A percentile compares a stretch with the other conserved stretches of the same genome.
Conservation (phyloP, 768 basidiomycete genomes). For the Mycena haematopus region DNA sequence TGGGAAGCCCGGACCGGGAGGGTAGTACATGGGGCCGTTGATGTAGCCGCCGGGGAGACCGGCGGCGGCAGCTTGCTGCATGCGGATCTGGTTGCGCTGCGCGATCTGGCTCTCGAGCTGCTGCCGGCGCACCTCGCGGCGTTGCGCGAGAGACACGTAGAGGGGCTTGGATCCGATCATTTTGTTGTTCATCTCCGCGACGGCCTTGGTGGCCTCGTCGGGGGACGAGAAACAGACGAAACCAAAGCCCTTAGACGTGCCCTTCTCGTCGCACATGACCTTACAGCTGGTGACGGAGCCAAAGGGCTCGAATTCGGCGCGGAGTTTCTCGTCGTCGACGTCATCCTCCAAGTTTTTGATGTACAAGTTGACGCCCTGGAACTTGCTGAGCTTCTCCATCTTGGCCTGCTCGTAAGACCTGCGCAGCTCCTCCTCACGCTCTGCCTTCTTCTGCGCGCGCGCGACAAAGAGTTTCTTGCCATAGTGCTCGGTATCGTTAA, state of each 20-base stretch:
- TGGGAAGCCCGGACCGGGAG: slow-evolving; percentile 81
- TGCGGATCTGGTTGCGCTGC: slow-evolving; percentile 95
- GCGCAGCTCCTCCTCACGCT: slow-evolving; percentile 96
- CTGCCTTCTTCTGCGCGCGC: slow-evolving; percentile 97
- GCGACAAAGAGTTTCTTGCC: slow-evolving; percentile 94
- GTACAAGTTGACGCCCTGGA: slow-evolving; percentile 98
- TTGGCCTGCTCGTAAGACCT: slow-evolving; percentile 93
- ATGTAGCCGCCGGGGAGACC: slow-evolving; percentile 85
- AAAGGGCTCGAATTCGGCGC: slow-evolving; percentile 94
- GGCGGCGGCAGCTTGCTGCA: slow-evolving; percentile 93
- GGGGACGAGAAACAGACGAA: slow-evolving; percentile 99
- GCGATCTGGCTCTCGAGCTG: slow-evolving; percentile 99
- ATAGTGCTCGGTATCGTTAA: slow-evolving; percentile 84
- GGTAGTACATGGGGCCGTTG: slow-evolving; percentile 87
- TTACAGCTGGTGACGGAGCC: slow-evolving; percentile 98
- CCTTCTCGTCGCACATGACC: slow-evolving; percentile 98
- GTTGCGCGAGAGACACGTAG: slow-evolving; percentile 98
- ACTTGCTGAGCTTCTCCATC: slow-evolving; percentile 97
- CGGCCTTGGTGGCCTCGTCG: slow-evolving; percentile 98
- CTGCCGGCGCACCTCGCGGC: slow-evolving; percentile 96
- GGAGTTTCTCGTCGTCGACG: slow-evolving; percentile 96
- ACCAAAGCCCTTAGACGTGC: slow-evolving; percentile 93
- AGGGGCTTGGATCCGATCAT: slow-evolving; percentile 99
- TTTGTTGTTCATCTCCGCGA: slow-evolving; percentile 99
- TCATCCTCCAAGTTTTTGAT: slow-evolving; percentile 99